Evolutionary conservation across 1,139 yeast genomes (phyloP).

Genomic region (Candida sp.): DNA sequence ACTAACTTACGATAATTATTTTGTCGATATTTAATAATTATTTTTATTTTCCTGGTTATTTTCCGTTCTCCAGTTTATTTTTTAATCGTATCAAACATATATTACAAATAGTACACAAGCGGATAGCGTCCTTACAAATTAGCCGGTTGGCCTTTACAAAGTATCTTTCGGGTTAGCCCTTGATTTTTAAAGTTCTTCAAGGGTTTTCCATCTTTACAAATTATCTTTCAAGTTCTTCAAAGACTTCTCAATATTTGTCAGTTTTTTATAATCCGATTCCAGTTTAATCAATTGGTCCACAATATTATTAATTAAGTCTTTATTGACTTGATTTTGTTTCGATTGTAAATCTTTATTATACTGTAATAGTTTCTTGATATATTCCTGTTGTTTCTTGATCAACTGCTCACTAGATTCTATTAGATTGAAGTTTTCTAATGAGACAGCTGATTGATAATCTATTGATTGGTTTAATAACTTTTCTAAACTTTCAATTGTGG

Average conservation of each 20-base stretch:
- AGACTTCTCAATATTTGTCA: constrained; percentile 1
- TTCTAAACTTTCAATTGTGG: constrained; percentile 9
- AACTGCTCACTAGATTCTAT: constrained; percentile 12
- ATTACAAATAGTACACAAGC: constrained; percentile 4
- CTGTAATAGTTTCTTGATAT: constrained; percentile 10
- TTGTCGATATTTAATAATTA: too few relatives aligned
- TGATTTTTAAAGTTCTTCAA: too few relatives aligned
- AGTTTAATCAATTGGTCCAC: constrained; percentile 4
- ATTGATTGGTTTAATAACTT: constrained; percentile 10
- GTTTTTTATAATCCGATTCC: constrained; percentile 1
- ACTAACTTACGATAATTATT: too few relatives aligned
- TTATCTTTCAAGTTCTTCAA: constrained; percentile 1
- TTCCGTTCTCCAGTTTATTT: too few relatives aligned
- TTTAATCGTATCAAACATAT: constrained; percentile 1
- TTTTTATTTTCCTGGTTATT: too few relatives aligned
- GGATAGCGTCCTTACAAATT: too few relatives aligned
- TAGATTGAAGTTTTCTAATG: constrained; percentile 10
- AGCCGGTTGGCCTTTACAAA: too few relatives aligned
- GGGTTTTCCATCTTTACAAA: not conserved
- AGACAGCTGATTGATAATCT: constrained; percentile 9
- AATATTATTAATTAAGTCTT: constrained; percentile 8
- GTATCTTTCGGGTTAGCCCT: not conserved
- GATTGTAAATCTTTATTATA: constrained; percentile 10
- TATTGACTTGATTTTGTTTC: constrained; percentile 15
- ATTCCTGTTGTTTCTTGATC: constrained; percentile 8